Evolutionary conservation across 441 rosid genomes (phyloP).

Genomic region (Cnidoscolus chayamansa): DNA sequence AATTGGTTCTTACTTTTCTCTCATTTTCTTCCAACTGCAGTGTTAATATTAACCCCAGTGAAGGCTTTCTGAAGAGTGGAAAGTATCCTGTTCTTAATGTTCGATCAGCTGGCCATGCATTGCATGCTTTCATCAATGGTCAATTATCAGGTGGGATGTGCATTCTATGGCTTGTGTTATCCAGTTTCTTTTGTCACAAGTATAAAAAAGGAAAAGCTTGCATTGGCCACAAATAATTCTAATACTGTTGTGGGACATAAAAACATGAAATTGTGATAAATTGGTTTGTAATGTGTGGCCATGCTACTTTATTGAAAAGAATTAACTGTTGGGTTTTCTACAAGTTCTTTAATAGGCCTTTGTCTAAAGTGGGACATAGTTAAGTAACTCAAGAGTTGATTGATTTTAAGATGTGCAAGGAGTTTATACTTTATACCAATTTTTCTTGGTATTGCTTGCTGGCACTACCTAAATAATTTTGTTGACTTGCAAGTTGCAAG

Average conservation of each 20-base stretch:
- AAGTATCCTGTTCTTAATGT: constrained; percentile 67
- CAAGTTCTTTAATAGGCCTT: background rate
- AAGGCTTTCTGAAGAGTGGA: constrained; percentile 69
- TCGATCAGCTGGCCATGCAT: constrained; percentile 93
- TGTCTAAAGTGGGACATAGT: background rate
- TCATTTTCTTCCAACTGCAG: constrained; percentile 35
- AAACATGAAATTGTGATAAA: background rate
- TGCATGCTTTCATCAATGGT: constrained; percentile 88
- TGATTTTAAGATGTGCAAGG: background rate
- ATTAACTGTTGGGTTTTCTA: background rate
- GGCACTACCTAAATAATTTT: background rate
- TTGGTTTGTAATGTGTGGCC: background rate
- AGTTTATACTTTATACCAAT: background rate
- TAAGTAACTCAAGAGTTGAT: background rate
- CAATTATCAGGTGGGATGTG: constrained; percentile 57
- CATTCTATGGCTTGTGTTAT: constrained; percentile 13
- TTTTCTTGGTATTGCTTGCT: background rate
- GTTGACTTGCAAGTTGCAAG: background rate
- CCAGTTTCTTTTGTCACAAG: background rate
- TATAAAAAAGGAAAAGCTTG: background rate
- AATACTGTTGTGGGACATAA: background rate
- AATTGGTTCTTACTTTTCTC: constrained; percentile 16
- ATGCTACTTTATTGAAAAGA: background rate
- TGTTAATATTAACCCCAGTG: constrained; percentile 48
- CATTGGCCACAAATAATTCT: background rate